phyloP scores from a whole-genome alignment of 192 early-diverging fungal species.

The Chytriomyces hyalinus region DNA sequence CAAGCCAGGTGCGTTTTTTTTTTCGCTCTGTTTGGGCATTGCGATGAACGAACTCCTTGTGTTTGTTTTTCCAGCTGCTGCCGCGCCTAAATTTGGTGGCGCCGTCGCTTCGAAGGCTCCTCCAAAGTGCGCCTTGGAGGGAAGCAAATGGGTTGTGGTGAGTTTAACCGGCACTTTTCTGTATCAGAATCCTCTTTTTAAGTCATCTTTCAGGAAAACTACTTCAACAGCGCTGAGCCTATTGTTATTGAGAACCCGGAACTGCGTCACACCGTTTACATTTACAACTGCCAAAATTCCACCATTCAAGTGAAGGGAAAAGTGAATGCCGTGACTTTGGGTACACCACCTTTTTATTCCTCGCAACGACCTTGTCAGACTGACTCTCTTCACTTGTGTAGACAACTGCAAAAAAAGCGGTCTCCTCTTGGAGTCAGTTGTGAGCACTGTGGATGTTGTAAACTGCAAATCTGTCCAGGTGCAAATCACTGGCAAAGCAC shows the following conservation, averaged over 20 bases:
- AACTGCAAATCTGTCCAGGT: slow-evolving; percentile 89
- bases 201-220: slow-evolving; percentile 71
- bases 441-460: slow-evolving; percentile 86
- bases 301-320: slow-evolving; percentile 93
- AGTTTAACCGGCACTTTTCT: background rate
- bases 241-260: slow-evolving; percentile 82
- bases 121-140: slow-evolving; percentile 80
- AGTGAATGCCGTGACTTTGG: slow-evolving; percentile 87
- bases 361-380: background rate
- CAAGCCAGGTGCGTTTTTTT: slow-evolving; percentile 1
- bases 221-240: slow-evolving; percentile 64
- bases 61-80: slow-evolving; percentile 54
- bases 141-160: slow-evolving; percentile 90
- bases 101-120: slow-evolving; percentile 68
- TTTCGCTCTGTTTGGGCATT: background rate
- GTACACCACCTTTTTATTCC: slow-evolving; percentile 42
- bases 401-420: slow-evolving; percentile 91
- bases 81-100: slow-evolving; percentile 33
- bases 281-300: slow-evolving; percentile 91
- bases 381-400: slow-evolving; percentile 33
- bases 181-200: slow-evolving; percentile 5
- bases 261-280: slow-evolving; percentile 88
- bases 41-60: slow-evolving; percentile 7
- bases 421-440: slow-evolving; percentile 79
- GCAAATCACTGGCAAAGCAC: slow-evolving; percentile 81